These are phyloP conservation scores for Knufia petricola DNA, from an alignment of 2,329 filamentous ascomycete genomes.

Conservation along the genomic window DNA sequence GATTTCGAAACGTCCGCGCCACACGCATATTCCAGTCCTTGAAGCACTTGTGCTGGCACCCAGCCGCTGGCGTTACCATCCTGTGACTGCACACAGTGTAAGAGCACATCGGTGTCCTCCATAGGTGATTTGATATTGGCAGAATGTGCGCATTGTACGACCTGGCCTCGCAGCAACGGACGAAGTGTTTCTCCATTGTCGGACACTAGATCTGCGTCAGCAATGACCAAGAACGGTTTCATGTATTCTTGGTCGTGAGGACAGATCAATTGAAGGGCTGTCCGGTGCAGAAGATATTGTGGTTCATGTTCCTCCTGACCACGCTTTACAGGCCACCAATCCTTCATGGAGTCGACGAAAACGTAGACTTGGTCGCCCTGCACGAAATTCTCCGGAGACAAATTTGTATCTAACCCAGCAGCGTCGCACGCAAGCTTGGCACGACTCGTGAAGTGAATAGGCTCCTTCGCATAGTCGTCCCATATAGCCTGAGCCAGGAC, in stretches of 20 bases:
- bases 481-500: not conserved
- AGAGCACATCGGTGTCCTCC: not conserved
- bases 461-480: not conserved
- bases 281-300: not conserved
- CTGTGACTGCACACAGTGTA: not conserved
- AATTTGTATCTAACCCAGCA: not conserved
- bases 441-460: not conserved
- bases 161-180: not conserved
- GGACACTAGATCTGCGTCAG: not conserved
- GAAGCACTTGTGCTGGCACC: not conserved
- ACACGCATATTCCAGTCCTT: not conserved
- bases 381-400: not conserved
- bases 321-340: conserved; percentile 3
- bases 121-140: not conserved
- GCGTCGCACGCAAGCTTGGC: not conserved
- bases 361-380: not conserved
- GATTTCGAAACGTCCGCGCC: not conserved
- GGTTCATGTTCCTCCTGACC: not conserved
- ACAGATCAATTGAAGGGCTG: not conserved
- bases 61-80: not conserved
- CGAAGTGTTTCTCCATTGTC: not conserved
- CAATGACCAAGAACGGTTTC: not conserved
- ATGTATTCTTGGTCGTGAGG: not conserved
- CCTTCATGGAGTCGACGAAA: not conserved
- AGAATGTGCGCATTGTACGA: conserved; percentile 4